Evolutionary conservation across 768 basidiomycete species (phyloP).

Genomic region (Cubamyces lactineus): DNA sequence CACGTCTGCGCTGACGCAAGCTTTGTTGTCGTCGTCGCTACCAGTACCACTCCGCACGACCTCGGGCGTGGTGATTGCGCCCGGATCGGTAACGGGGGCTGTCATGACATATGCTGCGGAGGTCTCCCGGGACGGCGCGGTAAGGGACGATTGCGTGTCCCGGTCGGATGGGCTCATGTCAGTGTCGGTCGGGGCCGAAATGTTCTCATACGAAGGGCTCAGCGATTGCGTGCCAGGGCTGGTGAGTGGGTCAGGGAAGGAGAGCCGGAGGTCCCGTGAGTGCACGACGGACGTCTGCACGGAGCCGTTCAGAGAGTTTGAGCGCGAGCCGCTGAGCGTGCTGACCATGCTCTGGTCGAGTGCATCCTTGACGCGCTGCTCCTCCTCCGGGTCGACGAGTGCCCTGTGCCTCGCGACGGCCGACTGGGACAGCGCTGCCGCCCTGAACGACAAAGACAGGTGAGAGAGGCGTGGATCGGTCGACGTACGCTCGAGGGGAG

Average conservation of each 20-base stretch:
- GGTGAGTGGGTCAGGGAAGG: slow-evolving; percentile 83
- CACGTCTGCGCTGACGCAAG: slow-evolving; percentile 17
- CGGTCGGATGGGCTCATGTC: slow-evolving; percentile 27
- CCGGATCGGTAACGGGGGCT: slow-evolving; percentile 39
- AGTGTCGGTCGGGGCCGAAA: slow-evolving; percentile 45
- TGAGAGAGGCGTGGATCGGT: slow-evolving; percentile 18
- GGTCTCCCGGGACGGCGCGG: not conserved
- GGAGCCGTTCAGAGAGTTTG: slow-evolving; percentile 55
- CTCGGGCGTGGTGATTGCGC: slow-evolving; percentile 40
- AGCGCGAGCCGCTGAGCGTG: slow-evolving; percentile 71
- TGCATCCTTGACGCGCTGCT: slow-evolving; percentile 70
- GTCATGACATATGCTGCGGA: slow-evolving; percentile 6
- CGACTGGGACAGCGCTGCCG: slow-evolving; percentile 22
- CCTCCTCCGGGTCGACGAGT: slow-evolving; percentile 56
- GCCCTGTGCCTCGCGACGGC: slow-evolving; percentile 22
- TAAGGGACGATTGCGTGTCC: slow-evolving; percentile 23
- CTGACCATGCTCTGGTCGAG: slow-evolving; percentile 84
- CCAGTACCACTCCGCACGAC: slow-evolving; percentile 29
- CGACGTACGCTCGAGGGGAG: not conserved
- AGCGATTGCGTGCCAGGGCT: slow-evolving; percentile 58
- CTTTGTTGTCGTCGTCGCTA: slow-evolving; percentile 26
- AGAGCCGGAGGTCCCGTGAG: slow-evolving; percentile 73
- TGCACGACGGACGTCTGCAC: slow-evolving; percentile 53
- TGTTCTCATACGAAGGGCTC: slow-evolving; percentile 59
- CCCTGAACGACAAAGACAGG: slow-evolving; percentile 28